phyloP scores from a whole-genome alignment of 768 basidiomycete species.

The Nidularia sp. region DNA sequence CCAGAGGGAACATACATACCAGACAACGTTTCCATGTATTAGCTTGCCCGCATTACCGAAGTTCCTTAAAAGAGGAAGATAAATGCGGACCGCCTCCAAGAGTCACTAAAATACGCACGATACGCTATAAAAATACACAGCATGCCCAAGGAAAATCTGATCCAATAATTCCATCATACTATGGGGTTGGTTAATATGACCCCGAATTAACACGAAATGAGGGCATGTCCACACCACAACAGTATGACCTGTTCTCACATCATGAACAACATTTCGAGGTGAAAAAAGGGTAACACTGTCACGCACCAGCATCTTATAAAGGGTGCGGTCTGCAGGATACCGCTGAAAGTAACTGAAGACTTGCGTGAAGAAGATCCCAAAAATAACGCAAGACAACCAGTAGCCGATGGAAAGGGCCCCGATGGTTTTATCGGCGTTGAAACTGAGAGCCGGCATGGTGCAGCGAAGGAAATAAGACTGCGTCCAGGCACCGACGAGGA shows the following conservation, averaged over 20 bases:
- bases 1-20: slow-evolving; percentile 20
- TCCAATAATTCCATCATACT: slow-evolving; percentile 46
- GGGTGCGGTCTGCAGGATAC: slow-evolving; percentile 27
- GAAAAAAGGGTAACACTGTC: too few relatives aligned
- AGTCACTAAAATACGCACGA: slow-evolving; percentile 31
- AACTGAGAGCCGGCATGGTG: too few relatives aligned
- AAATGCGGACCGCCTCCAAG: background rate
- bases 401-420: slow-evolving; percentile 37
- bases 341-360: slow-evolving; percentile 31
- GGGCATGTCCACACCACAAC: too few relatives aligned
- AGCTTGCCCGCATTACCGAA: slow-evolving; percentile 22
- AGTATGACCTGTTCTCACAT: too few relatives aligned
- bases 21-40: slow-evolving; percentile 21
- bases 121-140: slow-evolving; percentile 50
- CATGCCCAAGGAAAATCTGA: slow-evolving; percentile 47
- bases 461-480: too few relatives aligned
- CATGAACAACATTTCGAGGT: too few relatives aligned
- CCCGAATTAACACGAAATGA: too few relatives aligned
- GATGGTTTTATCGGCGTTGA: slow-evolving; percentile 22
- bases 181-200: background rate
- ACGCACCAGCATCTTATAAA: slow-evolving; percentile 30
- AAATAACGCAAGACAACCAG: slow-evolving; percentile 31
- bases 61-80: slow-evolving; percentile 22
- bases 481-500: too few relatives aligned
- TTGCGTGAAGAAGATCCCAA: slow-evolving; percentile 35